A percentile compares a stretch with the other conserved stretches of the same genome.
phyloP scores from a whole-genome alignment of 371 early-diverging fungal species.

The Mortierella polycephala region DNA sequence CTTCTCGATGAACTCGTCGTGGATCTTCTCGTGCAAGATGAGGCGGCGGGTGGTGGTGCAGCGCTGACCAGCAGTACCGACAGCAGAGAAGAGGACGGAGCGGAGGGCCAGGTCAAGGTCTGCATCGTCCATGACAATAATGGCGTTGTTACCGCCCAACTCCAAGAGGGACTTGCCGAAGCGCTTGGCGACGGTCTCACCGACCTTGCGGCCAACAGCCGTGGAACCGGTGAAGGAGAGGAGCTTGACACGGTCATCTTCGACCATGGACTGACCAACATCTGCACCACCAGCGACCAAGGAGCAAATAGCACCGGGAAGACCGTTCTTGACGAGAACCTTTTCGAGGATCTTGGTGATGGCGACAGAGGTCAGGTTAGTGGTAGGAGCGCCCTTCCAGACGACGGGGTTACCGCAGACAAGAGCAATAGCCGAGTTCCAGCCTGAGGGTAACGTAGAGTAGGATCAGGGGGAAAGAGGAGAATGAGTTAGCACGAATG shows the following conservation, averaged over 20 bases:
- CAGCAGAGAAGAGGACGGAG: constrained; percentile 94
- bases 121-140: constrained; percentile 94
- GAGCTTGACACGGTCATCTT: constrained; percentile 79
- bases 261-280: constrained; percentile 83
- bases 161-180: constrained; percentile 92
- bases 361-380: constrained; percentile 87
- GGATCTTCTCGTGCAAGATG: constrained; percentile 91
- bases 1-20: constrained; percentile 84
- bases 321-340: constrained; percentile 85
- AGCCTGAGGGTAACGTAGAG: constrained; percentile 59
- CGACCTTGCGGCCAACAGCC: constrained; percentile 80
- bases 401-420: constrained; percentile 94
- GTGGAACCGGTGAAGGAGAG: constrained; percentile 94
- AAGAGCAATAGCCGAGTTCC: constrained; percentile 94
- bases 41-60: constrained; percentile 96
- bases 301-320: constrained; percentile 92
- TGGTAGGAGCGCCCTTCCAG: constrained; percentile 96
- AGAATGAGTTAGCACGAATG: not conserved
- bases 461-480: not conserved
- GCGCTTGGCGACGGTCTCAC: constrained; percentile 82
- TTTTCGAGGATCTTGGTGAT: constrained; percentile 89
- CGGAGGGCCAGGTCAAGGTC: constrained; percentile 93
- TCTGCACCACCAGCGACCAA: constrained; percentile 91
- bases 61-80: constrained; percentile 97
- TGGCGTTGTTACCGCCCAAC: constrained; percentile 97